These are phyloP conservation scores for Dinochytrium kinnereticum DNA, from an alignment of 371 early-diverging fungal species.

Conservation along the genomic window DNA sequence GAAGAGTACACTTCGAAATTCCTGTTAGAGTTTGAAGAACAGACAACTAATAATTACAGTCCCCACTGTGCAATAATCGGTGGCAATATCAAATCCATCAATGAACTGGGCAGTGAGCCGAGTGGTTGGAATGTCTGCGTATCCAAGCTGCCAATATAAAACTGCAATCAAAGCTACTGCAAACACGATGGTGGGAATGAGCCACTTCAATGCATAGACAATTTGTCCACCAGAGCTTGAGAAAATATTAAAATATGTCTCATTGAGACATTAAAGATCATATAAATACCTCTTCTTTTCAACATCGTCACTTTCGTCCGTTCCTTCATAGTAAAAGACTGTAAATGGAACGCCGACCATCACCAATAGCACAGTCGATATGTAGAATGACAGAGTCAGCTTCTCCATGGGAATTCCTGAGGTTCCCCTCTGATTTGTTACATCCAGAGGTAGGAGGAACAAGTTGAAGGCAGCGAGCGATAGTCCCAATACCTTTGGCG, in stretches of 20 bases:
- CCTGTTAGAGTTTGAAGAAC: background rate
- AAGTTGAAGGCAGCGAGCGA: slow-evolving; percentile 56
- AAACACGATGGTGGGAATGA: slow-evolving; percentile 52
- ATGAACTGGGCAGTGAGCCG: slow-evolving; percentile 35
- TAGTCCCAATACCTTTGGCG: slow-evolving; percentile 48
- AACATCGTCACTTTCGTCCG: slow-evolving; percentile 50
- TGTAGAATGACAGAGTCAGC: slow-evolving; percentile 54
- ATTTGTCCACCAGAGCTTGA: slow-evolving; percentile 44
- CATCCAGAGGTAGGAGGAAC: slow-evolving; percentile 64
- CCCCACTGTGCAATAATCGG: slow-evolving; percentile 20
- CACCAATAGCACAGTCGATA: slow-evolving; percentile 47
- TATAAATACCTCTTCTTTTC: slow-evolving; percentile 39
- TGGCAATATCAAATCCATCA: slow-evolving; percentile 27
- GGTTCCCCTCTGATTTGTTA: slow-evolving; percentile 55
- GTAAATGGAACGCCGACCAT: slow-evolving; percentile 59
- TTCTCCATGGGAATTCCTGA: slow-evolving; percentile 55
- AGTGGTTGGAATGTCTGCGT: slow-evolving; percentile 46
- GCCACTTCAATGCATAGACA: slow-evolving; percentile 59
- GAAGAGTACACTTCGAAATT: slow-evolving; percentile 29
- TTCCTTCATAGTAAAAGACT: slow-evolving; percentile 64
- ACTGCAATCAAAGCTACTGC: slow-evolving; percentile 41
- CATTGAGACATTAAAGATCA: background rate
- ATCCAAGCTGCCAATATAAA: slow-evolving; percentile 55
- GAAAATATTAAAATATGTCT: background rate
- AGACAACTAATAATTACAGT: background rate